Conservation (phyloP, 768 basidiomycete species). For the Tubosaeta brunneosetosa region DNA sequence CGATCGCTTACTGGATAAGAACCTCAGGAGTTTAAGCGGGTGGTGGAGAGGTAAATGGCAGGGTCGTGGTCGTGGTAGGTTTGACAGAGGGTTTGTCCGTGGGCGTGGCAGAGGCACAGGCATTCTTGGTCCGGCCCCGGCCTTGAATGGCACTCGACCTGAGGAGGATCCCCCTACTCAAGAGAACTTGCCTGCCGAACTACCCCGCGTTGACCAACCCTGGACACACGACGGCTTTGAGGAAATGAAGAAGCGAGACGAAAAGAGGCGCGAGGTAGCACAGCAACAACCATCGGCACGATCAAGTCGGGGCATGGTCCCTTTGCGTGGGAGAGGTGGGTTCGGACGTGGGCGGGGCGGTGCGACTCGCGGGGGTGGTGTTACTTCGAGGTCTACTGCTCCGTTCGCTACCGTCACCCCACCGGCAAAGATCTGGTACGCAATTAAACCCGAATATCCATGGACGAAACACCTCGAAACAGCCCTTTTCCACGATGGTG, state of each 20-base stretch:
- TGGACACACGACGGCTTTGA: slow-evolving; percentile 91
- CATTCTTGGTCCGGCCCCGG: slow-evolving; percentile 19
- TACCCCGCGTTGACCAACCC: slow-evolving; percentile 59
- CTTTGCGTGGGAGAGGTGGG: slow-evolving; percentile 45
- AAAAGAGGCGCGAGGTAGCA: slow-evolving; percentile 37
- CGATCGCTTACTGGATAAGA: slow-evolving; percentile 81
- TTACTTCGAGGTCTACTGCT: slow-evolving; percentile 25
- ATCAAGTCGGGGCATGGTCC: slow-evolving; percentile 31
- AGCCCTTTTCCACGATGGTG: slow-evolving; percentile 62
- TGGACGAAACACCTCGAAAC: slow-evolving; percentile 84
- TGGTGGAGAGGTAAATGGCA: slow-evolving; percentile 87
- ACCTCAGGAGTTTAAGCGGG: slow-evolving; percentile 72
- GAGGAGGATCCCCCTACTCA: slow-evolving; percentile 18
- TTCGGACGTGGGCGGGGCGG: slow-evolving; percentile 45
- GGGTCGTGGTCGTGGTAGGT: slow-evolving; percentile 59
- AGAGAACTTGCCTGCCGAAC: slow-evolving; percentile 22
- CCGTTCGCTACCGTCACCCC: slow-evolving; percentile 23
- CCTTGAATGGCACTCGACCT: slow-evolving; percentile 11
- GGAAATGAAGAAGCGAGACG: slow-evolving; percentile 76
- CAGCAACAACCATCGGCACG: slow-evolving; percentile 32
- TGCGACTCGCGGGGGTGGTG: slow-evolving; percentile 42
- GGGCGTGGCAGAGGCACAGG: slow-evolving; percentile 58
- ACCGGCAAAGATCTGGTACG: slow-evolving; percentile 58
- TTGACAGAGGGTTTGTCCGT: slow-evolving; percentile 40
- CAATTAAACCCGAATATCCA: slow-evolving; percentile 71